These are phyloP conservation scores for Fusarium brachygibbosum DNA, from an alignment of 2,329 filamentous ascomycete genomes.

Conservation along the genomic window DNA sequence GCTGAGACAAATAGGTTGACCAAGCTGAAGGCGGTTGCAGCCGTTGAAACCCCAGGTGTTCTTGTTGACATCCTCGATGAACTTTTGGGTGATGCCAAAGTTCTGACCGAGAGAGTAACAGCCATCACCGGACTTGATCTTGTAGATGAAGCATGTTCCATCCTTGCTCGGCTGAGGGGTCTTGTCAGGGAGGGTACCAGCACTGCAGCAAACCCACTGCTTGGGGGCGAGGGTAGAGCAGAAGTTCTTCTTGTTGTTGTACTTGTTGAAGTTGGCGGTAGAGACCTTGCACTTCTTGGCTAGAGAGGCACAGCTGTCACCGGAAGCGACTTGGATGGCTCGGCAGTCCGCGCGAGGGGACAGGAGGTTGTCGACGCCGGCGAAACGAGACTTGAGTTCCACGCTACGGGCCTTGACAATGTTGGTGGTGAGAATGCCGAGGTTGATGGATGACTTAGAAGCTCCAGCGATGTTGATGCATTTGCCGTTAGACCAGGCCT, in stretches of 20 bases:
- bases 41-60: slow-evolving; percentile 57
- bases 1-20: slow-evolving; percentile 54
- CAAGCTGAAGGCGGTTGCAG: slow-evolving; percentile 49
- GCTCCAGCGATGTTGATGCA: slow-evolving; percentile 27
- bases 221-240: slow-evolving; percentile 53
- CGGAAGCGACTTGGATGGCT: slow-evolving; percentile 51
- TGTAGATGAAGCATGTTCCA: slow-evolving; percentile 55
- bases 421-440: slow-evolving; percentile 36
- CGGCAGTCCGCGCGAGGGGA: slow-evolving; percentile 42
- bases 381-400: slow-evolving; percentile 38
- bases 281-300: slow-evolving; percentile 58
- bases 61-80: slow-evolving; percentile 57
- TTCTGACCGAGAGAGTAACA: slow-evolving; percentile 52
- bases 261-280: slow-evolving; percentile 54
- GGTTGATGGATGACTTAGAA: slow-evolving; percentile 19
- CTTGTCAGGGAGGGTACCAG: slow-evolving; percentile 53
- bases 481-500: slow-evolving; percentile 43
- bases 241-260: slow-evolving; percentile 53
- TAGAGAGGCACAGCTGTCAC: slow-evolving; percentile 56
- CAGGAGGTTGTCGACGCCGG: slow-evolving; percentile 25
- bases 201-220: slow-evolving; percentile 56
- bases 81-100: slow-evolving; percentile 53
- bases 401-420: slow-evolving; percentile 32
- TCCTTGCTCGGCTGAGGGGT: slow-evolving; percentile 53
- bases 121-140: slow-evolving; percentile 50